Base-by-base conservation (phyloP, 192 early-diverging fungal species). In the Haplosporangium gracile region DNA sequence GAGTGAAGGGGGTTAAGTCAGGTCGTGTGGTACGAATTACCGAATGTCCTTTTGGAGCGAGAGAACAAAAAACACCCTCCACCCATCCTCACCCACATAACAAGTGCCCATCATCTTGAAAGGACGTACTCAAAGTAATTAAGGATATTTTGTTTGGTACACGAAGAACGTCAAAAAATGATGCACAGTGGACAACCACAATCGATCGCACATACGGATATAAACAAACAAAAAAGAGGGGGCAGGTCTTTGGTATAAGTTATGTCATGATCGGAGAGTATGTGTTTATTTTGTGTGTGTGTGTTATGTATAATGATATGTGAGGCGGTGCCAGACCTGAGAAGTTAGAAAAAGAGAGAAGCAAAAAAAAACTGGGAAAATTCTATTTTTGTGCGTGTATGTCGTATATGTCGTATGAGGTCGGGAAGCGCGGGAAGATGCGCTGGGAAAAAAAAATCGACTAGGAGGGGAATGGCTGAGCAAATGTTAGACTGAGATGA, bases 321-420 rank as follows among this genome's bases (percentile, higher is more conserved):
- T 65, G 29, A 65, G 60, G 60, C 60, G 60, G 60, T 65, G 60
- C 60, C 60, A 15, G 60, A 65, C 60, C 60, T 65, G 60, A 3
- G 13, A 15, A 32, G 13, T 13, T 13, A 65, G 26, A 32, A 11
- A 29, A 32, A 13, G 3, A 65, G 26, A 65, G 10, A 29, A 65
- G 3, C 15, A 65, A 29, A 15, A 60, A 10, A 29, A n/a, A 60
- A 29, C 5, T 8, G 11, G 60, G 26, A 65, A 65, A 2, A 22
- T 51, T 65, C 60, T 65, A 65, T 65, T 65, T 65, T 65, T 65
- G 60, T 65, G 49, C n/a, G 57, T 60, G n/a, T 74, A 38, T 34
- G 47, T 18, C 16, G 34, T 42, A 5, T 40, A 5, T 38, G 69
- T 70, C 13, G 9, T 11, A 15, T n/a, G 34, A 22, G 4, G 49